Base-by-base conservation (phyloP, 2,329 filamentous ascomycete species). In the Pseudogymnoascus sp. region DNA sequence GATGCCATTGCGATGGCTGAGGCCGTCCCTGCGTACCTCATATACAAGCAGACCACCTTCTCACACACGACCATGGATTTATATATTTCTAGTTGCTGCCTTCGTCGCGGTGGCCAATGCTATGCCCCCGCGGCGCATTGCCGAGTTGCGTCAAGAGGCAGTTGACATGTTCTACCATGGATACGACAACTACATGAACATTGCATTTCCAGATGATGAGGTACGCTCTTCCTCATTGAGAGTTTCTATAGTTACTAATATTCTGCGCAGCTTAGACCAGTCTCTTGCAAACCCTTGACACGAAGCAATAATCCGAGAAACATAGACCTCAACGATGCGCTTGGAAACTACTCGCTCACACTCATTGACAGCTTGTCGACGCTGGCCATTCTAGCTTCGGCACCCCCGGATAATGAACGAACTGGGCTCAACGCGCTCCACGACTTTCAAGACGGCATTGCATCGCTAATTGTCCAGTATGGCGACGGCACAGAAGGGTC, bases 181-280 rank as follows among this genome's bases (percentile, higher is more conserved):
- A 65, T 97, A 88, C 78, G 87, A 93, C 77, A 96, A 93, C 75
- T 99, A 99, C 79, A 95, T 97, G 87, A 78, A 84, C 68, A 82
- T 96, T 75, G 95, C 93, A 64, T 99, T 97, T 72, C 95, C 95
- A 11, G 95, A 97, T 76, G 95, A 99, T 73, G 95, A 95, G 83
- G 85, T 87, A 74, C 61, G 72, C 50, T 34, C n/a, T 12, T n/a
- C 11, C 37, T n/a, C 11, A 34, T 14, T 10, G 18, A n/a, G 16
- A 18, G 62, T 14, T 38, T 18, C n/a, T 59, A 56, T 4, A 40
- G 38, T 50, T 7, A 56, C 42, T 62, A 14, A 42, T 42, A 16
- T 56, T 7, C 53, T 31, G 44, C 36, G 64, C 69, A 93, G 84
- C 80, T 99, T 64, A 89, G 91, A 53, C 95, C 95, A 7, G 79